A percentile compares a stretch with the other conserved stretches of the same genome.
Evolutionary conservation across 495 filamentous ascomycete species (phyloP).

Genomic region (Melanomma pulvis-pyrius): DNA sequence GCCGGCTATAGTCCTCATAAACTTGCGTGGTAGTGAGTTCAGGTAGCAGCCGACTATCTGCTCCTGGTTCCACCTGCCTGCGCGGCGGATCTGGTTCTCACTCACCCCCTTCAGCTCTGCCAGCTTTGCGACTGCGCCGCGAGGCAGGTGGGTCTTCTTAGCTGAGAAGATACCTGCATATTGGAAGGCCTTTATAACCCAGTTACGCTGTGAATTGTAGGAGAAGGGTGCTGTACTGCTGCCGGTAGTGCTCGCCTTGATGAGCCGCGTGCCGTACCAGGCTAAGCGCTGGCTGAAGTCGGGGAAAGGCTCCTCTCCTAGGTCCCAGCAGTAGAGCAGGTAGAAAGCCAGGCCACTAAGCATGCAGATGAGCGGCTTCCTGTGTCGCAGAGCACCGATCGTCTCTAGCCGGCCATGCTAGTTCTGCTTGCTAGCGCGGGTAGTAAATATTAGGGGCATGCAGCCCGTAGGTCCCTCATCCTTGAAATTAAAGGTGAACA

Average conservation of each 20-base stretch:
- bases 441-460: conserved; percentile 26
- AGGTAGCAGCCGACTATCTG: conserved; percentile 21
- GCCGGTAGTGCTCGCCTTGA: conserved; percentile 8
- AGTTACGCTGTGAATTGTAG: conserved; percentile 14
- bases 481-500: conserved; percentile 28
- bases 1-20: conserved; percentile 15
- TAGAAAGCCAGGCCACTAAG: conserved; percentile 27
- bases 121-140: conserved; percentile 6
- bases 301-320: conserved; percentile 17
- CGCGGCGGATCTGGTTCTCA: conserved; percentile 15
- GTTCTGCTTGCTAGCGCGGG: conserved; percentile 19
- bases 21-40: conserved; percentile 9
- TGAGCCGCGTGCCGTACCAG: conserved; percentile 14
- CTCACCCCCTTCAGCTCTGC: conserved; percentile 25
- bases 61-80: conserved; percentile 15
- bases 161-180: conserved; percentile 15
- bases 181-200: conserved; percentile 2
- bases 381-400: conserved; percentile 12
- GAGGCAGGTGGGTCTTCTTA: conserved; percentile 16
- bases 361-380: conserved; percentile 19
- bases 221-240: conserved; percentile 1
- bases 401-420: conserved; percentile 15
- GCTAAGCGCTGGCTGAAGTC: conserved; percentile 11
- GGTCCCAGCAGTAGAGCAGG: conserved; percentile 25
- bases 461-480: conserved; percentile 14